A percentile compares a stretch with the other conserved stretches of the same genome.
Conservation (phyloP, 768 basidiomycete species). For the Leccinum subgranulosum region DNA sequence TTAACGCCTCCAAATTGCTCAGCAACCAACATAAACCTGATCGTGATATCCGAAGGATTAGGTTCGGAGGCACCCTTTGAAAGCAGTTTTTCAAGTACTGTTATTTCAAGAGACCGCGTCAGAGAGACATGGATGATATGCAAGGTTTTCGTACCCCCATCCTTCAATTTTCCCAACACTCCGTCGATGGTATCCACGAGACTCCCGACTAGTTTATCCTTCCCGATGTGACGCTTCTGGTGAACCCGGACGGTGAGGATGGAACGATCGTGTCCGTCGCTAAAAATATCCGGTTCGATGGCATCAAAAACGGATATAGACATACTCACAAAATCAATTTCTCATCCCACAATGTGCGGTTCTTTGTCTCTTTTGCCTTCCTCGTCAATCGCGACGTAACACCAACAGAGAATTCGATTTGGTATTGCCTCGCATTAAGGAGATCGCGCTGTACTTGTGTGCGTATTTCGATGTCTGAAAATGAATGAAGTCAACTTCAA, state of each 20-base stretch:
- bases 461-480: slow-evolving; percentile 2
- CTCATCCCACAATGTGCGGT: neutral
- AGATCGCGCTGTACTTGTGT: neutral
- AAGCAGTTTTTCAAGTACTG: too few species aligned
- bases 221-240: neutral
- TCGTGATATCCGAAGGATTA: neutral
- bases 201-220: neutral
- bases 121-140: too few species aligned
- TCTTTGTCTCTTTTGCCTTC: neutral
- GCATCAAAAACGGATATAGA: neutral
- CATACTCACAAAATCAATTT: neutral
- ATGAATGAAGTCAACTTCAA: neutral
- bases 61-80: too few species aligned
- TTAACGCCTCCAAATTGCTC: neutral
- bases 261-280: neutral
- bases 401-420: neutral
- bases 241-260: neutral
- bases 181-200: neutral
- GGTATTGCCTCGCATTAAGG: neutral
- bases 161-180: neutral
- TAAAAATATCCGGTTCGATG: neutral
- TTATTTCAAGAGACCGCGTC: too few species aligned
- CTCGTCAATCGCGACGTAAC: neutral
- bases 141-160: neutral
- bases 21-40: neutral